These are phyloP conservation scores for Coprinellus aureogranulatus DNA, from an alignment of 768 basidiomycete species.

Conservation along the genomic window DNA sequence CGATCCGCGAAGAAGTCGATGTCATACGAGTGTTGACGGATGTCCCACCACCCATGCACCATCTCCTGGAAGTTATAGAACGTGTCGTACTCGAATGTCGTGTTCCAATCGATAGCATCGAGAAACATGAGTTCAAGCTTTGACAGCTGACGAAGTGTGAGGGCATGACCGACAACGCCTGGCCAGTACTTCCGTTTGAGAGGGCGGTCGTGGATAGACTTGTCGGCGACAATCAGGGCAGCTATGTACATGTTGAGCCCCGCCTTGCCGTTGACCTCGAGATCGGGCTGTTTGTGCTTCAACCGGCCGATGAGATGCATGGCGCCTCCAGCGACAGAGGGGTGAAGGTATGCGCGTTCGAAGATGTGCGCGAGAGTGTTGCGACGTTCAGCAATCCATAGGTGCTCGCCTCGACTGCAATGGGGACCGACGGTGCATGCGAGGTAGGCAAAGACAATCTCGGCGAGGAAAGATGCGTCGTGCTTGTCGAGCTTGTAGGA, in stretches of 20 bases:
- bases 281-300: slow-evolving; percentile 1
- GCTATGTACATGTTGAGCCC: slow-evolving; percentile 8
- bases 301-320: slow-evolving; percentile 3
- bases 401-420: neutral
- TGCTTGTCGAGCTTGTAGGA: too few species aligned
- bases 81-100: neutral
- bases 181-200: slow-evolving; percentile 1
- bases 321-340: neutral
- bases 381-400: neutral
- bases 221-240: slow-evolving; percentile 5
- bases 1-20: slow-evolving; percentile 3
- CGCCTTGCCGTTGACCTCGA: neutral
- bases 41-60: neutral
- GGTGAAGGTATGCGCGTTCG: slow-evolving; percentile 4
- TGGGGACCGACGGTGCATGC: neutral
- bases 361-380: slow-evolving; percentile 1
- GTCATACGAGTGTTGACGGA: neutral
- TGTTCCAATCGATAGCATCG: slow-evolving; percentile 1
- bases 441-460: neutral
- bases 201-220: slow-evolving; percentile 1
- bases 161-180: neutral
- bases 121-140: slow-evolving; percentile 1
- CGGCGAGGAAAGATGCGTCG: neutral
- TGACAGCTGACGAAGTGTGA: neutral
- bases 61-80: slow-evolving; percentile 4